Evolutionary conservation across 805 yeast species (phyloP), one percentile per base, ranked within the genome.

Genomic region (Candida ascalaphidarum): DNA sequence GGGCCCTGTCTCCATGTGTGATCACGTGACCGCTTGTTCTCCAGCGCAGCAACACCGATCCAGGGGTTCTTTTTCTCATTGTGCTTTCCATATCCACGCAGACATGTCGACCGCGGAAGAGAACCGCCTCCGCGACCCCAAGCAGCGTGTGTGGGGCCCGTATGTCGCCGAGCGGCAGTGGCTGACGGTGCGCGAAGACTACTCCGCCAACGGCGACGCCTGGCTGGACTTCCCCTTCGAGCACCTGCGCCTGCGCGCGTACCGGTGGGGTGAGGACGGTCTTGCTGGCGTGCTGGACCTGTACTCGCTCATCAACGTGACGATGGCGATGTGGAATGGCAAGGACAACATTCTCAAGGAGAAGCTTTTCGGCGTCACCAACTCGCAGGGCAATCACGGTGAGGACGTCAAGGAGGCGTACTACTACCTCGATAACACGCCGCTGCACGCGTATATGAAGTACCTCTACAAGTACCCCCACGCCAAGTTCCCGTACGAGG

Each of bases 221-320:
- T 86, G 96, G 96, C 67, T 74, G 21, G 74, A 75, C 41, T 86
- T 86, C 55, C 83, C 94, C 6, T 85, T 84, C 50, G 94, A 83
- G 34, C 85, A 83, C 35, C 80, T 94, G 2, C 66, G 75, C 34
- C 72, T 86, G 14, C 63, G 96, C 39, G 74, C 83, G 10, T 86
- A 81, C 51, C 66, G 96, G 24, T 86, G 96, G 96, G 95, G 95
- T 23, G 96, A 88, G 52, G 96, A 86, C 50, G 96, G 96, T 2
- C 60, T 86, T 41, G 94, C 89, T 8, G 96, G 96, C 27, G 79
- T 83, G 13, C 72, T 82, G 36, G 96, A 86, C 50, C 74, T 81
- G 36, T 85, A 81, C 46, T 95, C 83, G 48, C 54, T 72, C 40
- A 60, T 83, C 18, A 79, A 89, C 50, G 53, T 83, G 41, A 70